Percentiles rank a stretch among this genome's conserved stretches.
Evolutionary conservation across 805 yeast species (phyloP).

Genomic region (Suhomyces tanzawaensis): DNA sequence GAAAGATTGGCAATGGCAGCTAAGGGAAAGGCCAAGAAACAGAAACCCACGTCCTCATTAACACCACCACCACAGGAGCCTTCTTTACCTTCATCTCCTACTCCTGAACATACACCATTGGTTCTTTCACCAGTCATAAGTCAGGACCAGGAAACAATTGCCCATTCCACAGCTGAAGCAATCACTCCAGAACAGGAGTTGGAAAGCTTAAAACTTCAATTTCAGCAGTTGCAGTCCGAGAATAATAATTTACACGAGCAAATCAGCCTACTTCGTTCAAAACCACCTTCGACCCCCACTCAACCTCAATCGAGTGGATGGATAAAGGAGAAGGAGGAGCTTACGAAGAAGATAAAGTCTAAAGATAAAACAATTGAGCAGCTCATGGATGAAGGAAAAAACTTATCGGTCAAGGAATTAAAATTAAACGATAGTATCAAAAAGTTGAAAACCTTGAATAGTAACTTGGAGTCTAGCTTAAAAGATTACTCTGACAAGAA

Average conservation of each 20-base stretch:
- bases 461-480: constrained; percentile 29
- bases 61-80: constrained; percentile 2
- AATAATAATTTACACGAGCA: neutral
- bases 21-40: constrained; percentile 37
- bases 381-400: constrained; percentile 73
- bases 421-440: constrained; percentile 65
- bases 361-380: constrained; percentile 65
- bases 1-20: constrained; percentile 87
- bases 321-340: constrained; percentile 6
- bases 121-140: constrained; percentile 3
- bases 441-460: constrained; percentile 43
- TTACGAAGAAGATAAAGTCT: constrained; percentile 8
- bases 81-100: constrained; percentile 1
- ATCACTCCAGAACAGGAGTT: neutral
- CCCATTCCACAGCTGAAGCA: neutral
- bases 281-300: neutral
- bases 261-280: neutral
- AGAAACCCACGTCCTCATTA: neutral
- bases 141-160: neutral
- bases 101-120: constrained; percentile 5
- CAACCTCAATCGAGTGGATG: neutral
- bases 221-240: neutral
- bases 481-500: constrained; percentile 28
- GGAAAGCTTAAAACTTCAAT: neutral
- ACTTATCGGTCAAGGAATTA: constrained; percentile 67